phyloP scores from a whole-genome alignment of 1,284 basidiomycete species.

The Puccinia horiana region DNA sequence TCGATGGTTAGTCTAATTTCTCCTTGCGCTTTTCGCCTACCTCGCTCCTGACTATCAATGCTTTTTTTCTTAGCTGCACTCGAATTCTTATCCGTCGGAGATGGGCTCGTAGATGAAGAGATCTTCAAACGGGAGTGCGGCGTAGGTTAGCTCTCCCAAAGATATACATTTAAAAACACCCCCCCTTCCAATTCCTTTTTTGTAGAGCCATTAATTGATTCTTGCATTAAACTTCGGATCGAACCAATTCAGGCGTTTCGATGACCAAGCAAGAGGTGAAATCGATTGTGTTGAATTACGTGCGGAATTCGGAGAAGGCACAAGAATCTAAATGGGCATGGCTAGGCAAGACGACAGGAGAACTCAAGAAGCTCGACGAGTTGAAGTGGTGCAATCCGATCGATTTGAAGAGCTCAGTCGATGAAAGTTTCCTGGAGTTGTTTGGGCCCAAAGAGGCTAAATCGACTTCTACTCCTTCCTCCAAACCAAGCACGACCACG shows the following conservation, averaged over 20 bases:
- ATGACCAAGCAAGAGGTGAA: constrained; percentile 35
- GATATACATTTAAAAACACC: neutral
- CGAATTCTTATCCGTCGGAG: constrained; percentile 24
- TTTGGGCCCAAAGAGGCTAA: constrained; percentile 71
- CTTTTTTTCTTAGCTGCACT: constrained; percentile 28
- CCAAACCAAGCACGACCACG: constrained; percentile 57
- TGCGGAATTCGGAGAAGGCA: constrained; percentile 7
- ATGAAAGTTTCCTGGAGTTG: constrained; percentile 70
- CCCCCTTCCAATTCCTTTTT: neutral
- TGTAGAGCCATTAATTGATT: neutral
- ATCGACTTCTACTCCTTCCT: constrained; percentile 55
- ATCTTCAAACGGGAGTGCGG: constrained; percentile 31
- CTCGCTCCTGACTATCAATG: neutral
- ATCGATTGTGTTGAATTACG: constrained; percentile 23
- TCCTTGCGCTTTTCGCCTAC: neutral
- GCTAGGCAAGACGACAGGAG: constrained; percentile 51
- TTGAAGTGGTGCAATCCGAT: constrained; percentile 82
- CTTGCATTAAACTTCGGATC: neutral
- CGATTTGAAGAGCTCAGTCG: constrained; percentile 84
- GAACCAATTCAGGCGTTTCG: constrained; percentile 14
- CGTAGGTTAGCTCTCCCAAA: constrained; percentile 40
- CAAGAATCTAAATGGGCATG: constrained; percentile 17
- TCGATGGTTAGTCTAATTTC: constrained; percentile 33
- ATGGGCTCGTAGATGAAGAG: constrained; percentile 21
- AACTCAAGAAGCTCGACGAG: constrained; percentile 53